These are phyloP conservation scores for Pyrus betulifolia DNA, from an alignment of 306 rosid genomes.

Conservation along the genomic window DNA sequence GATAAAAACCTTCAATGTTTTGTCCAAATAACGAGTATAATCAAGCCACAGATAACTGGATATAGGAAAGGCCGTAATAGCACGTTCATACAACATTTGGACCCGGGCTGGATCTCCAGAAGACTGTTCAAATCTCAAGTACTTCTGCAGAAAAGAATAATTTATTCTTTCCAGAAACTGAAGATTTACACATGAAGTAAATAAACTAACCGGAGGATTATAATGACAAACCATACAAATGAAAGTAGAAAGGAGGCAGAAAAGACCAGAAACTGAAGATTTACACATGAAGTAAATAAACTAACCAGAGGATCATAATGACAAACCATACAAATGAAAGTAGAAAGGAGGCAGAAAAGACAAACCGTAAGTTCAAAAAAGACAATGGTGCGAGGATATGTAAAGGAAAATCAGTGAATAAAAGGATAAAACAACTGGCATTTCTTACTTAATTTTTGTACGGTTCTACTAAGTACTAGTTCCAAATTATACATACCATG, in stretches of 20 bases:
- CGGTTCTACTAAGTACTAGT: not conserved
- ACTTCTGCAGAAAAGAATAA: conserved; percentile 46
- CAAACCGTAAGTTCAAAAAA: conserved; percentile 2
- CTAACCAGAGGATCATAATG: not conserved
- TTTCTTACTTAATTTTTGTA: not conserved
- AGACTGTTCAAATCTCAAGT: conserved; percentile 76
- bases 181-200: not conserved
- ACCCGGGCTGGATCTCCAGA: conserved; percentile 74
- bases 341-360: not conserved
- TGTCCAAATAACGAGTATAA: conserved; percentile 72
- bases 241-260: not conserved
- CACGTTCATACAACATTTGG: conserved; percentile 76
- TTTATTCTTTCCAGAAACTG: not conserved
- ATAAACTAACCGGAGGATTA: not conserved
- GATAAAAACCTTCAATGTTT: conserved; percentile 70
- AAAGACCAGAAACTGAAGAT: not conserved
- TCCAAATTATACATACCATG: conserved; percentile 34
- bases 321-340: not conserved
- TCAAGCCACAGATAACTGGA: conserved; percentile 79
- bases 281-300: not conserved
- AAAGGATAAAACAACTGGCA: not conserved
- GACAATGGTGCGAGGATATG: not conserved
- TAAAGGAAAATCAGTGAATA: not conserved
- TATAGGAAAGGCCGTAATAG: conserved; percentile 74
- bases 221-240: not conserved